Evolutionary conservation across 163 green algal genomes (phyloP).

Genomic region (Scenedesmus sp.): DNA sequence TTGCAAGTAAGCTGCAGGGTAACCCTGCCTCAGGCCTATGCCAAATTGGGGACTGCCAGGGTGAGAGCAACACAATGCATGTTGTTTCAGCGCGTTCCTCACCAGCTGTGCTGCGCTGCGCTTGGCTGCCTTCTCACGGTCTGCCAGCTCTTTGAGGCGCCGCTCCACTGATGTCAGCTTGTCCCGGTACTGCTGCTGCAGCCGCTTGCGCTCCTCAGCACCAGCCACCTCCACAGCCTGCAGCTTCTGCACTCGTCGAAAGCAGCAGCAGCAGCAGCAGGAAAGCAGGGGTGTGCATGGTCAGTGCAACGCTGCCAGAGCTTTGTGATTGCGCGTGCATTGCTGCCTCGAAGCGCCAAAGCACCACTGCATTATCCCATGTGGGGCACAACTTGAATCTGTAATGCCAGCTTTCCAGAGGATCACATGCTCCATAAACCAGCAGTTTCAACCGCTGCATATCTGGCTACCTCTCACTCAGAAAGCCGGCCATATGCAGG

Average conservation of each 20-base stretch:
- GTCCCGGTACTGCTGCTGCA: slow-evolving; percentile 72
- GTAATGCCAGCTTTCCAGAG: too few relatives aligned
- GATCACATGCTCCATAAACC: too few relatives aligned
- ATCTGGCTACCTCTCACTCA: too few relatives aligned
- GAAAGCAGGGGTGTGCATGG: not conserved
- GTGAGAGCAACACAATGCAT: not conserved
- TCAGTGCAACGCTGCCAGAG: not conserved
- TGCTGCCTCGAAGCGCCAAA: too few relatives aligned
- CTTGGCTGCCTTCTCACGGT: slow-evolving; percentile 38
- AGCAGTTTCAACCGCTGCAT: not conserved
- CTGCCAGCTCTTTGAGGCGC: slow-evolving; percentile 60
- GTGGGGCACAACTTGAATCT: not conserved
- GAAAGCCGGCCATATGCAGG: too few relatives aligned
- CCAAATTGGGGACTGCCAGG: not conserved
- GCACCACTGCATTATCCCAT: too few relatives aligned
- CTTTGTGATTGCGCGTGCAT: too few relatives aligned
- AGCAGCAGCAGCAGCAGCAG: not conserved
- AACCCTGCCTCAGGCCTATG: not conserved
- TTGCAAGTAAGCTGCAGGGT: too few relatives aligned
- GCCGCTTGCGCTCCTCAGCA: slow-evolving; percentile 76
- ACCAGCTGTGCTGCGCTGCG: slow-evolving; percentile 49
- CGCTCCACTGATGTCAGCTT: slow-evolving; percentile 70
- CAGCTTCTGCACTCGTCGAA: slow-evolving; percentile 59
- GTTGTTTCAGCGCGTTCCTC: not conserved
- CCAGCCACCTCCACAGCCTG: slow-evolving; percentile 57